Evolutionary conservation across 371 early-diverging fungal species (phyloP).

Genomic region (Mucor saturninus): DNA sequence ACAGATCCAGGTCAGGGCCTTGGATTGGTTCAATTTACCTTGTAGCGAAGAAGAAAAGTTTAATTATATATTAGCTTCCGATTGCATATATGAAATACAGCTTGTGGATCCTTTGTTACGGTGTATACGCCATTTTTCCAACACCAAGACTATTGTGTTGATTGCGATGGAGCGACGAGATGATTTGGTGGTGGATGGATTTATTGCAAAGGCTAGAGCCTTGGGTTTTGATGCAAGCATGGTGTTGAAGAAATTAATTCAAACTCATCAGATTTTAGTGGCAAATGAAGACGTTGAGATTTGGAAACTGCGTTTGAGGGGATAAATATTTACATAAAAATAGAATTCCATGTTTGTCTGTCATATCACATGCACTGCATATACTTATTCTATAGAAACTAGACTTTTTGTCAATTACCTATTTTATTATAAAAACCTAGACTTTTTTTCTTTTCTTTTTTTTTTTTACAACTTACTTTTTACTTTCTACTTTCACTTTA

Average conservation of each 20-base stretch:
- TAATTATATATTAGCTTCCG: slow-evolving; percentile 44
- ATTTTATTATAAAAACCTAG: slow-evolving; percentile 6
- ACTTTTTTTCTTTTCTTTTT: background rate
- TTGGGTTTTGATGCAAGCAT: slow-evolving; percentile 43
- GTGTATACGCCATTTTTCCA: slow-evolving; percentile 25
- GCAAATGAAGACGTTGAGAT: slow-evolving; percentile 47
- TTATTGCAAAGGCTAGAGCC: slow-evolving; percentile 34
- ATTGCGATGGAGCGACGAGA: slow-evolving; percentile 46
- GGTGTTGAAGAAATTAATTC: slow-evolving; percentile 33
- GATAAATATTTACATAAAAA: slow-evolving; percentile 1
- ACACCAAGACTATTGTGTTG: slow-evolving; percentile 22
- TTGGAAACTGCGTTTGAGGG: slow-evolving; percentile 41
- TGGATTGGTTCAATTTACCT: slow-evolving; percentile 36
- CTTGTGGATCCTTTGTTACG: slow-evolving; percentile 32
- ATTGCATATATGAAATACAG: slow-evolving; percentile 44
- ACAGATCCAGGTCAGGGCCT: slow-evolving; percentile 24
- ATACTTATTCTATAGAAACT: background rate
- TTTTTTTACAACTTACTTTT: background rate
- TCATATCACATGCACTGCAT: background rate
- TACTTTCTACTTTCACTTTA: background rate
- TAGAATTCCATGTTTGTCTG: slow-evolving; percentile 4
- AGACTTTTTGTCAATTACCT: slow-evolving; percentile 25
- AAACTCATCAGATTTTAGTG: slow-evolving; percentile 16
- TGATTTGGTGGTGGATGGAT: slow-evolving; percentile 40
- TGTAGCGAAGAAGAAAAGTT: slow-evolving; percentile 14